Evolutionary conservation across 306 rosid species (phyloP), one percentile per base, ranked within the genome.

Genomic region (Lagenaria siceraria): DNA sequence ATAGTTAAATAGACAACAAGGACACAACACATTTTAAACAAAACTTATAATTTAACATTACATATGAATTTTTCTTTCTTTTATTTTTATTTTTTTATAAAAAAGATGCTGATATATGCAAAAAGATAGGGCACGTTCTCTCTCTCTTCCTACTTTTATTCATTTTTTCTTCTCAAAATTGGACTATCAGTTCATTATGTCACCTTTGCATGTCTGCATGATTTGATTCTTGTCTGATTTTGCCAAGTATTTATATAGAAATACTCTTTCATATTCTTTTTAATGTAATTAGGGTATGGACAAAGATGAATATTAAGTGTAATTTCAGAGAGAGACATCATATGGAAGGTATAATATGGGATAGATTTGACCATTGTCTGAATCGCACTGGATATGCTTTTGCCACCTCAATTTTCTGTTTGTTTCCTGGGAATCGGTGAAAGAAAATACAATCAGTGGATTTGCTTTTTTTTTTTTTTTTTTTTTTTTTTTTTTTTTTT

Each of bases 161-260:
- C n/a, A n/a, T n/a, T n/a, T 56, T 56, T 56, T 6, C 22, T 15
- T 22, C 35, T 58, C 64, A 10, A 58, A 29, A 58, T 11, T 22
- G 33, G 24, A 6, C 21, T 13, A 55, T 53, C 48, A 46, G 15
- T 54, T 54, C 24, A 4, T 10, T 51, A 17, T 51, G 55, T n/a
- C 22, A 21, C 19, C n/a, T 68, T 68, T 68, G n/a, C 74, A 68
- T 68, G 74, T 40, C 74, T 66, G 52, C 74, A 66, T 66, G 74
- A 8, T 66, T 21, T 38, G 52, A n/a, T 65, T 65, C 27, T n/a
- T 64, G 72, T 19, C 51, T 38, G 51, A 5, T 19, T 9, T 64
- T 36, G 3, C 11, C 2, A n/a, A n/a, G 0, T 42, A 0, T 10
- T 42, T 42, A 42, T 33, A 4, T 42, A 2, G 2, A 42, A 2